These are phyloP conservation scores for Podospora conica DNA, from an alignment of 495 filamentous ascomycete genomes.

Conservation along the genomic window DNA sequence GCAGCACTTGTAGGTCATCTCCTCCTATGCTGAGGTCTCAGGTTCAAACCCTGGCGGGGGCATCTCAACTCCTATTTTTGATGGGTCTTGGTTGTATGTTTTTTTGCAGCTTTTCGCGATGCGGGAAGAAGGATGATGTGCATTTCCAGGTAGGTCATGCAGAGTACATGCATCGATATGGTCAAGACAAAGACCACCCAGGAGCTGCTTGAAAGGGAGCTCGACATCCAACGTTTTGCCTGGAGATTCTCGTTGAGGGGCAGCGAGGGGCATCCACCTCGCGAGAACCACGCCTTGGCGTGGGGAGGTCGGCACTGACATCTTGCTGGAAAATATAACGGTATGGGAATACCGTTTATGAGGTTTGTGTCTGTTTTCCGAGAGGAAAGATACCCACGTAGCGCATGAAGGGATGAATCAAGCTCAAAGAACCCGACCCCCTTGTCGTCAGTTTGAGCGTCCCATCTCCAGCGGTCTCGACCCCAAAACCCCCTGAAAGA, in stretches of 20 bases:
- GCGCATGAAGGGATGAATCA: too few species aligned
- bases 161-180: too few species aligned
- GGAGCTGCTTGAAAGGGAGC: too few species aligned
- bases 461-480: neutral
- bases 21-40: neutral
- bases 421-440: neutral
- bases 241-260: too few species aligned
- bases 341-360: too few species aligned
- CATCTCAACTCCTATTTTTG: neutral
- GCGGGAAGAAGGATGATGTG: neutral
- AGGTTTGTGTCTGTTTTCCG: neutral
- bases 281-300: too few species aligned
- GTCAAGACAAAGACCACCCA: neutral
- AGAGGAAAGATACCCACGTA: neutral
- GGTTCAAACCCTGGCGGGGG: neutral
- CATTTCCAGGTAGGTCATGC: too few species aligned
- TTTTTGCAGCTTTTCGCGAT: neutral
- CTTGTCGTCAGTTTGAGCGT: neutral
- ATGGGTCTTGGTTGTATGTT: neutral
- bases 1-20: neutral
- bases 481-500: neutral
- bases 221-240: too few species aligned
- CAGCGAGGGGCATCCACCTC: too few species aligned
- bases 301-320: too few species aligned
- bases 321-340: too few species aligned